phyloP scores from a whole-genome alignment of 768 basidiomycete genomes.

The Collybia sp. region DNA sequence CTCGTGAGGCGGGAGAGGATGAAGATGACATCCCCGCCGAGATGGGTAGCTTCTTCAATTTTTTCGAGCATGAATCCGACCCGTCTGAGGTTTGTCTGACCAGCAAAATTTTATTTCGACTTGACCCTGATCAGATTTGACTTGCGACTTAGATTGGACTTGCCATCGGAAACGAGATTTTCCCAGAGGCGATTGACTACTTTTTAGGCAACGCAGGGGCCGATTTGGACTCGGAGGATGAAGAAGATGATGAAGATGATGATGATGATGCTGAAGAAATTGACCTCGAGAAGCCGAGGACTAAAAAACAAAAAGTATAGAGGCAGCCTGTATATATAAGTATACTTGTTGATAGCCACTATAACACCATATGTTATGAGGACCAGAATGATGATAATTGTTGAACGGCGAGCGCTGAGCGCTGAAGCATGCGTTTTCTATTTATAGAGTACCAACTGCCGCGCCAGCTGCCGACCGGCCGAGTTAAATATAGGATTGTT shows the following conservation, averaged over 20 bases:
- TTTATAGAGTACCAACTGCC: too few species aligned
- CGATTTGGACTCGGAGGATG: constrained; percentile 61
- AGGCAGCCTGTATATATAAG: constrained; percentile 8
- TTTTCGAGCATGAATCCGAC: constrained; percentile 67
- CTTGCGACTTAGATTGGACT: constrained; percentile 53
- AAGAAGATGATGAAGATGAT: constrained; percentile 65
- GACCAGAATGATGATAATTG: too few species aligned
- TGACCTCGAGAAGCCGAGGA: constrained; percentile 78
- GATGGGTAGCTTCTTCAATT: constrained; percentile 84
- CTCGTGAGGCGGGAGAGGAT: constrained; percentile 55
- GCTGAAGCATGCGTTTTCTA: too few species aligned
- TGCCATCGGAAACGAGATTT: constrained; percentile 71
- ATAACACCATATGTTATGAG: too few species aligned
- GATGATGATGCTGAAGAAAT: constrained; percentile 83
- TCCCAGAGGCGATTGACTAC: constrained; percentile 76
- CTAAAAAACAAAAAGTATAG: constrained; percentile 70
- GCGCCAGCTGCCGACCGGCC: constrained; percentile 8
- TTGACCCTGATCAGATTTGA: neutral
- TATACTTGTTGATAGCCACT: constrained; percentile 9
- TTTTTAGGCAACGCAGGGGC: constrained; percentile 66
- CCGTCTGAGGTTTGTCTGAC: constrained; percentile 55
- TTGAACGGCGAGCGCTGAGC: too few species aligned
- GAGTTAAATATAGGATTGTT: neutral
- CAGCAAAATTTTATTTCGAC: neutral
- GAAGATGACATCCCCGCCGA: constrained; percentile 64